phyloP scores from a whole-genome alignment of 2,329 filamentous ascomycete species.

The Cadophora luteo-olivacea region DNA sequence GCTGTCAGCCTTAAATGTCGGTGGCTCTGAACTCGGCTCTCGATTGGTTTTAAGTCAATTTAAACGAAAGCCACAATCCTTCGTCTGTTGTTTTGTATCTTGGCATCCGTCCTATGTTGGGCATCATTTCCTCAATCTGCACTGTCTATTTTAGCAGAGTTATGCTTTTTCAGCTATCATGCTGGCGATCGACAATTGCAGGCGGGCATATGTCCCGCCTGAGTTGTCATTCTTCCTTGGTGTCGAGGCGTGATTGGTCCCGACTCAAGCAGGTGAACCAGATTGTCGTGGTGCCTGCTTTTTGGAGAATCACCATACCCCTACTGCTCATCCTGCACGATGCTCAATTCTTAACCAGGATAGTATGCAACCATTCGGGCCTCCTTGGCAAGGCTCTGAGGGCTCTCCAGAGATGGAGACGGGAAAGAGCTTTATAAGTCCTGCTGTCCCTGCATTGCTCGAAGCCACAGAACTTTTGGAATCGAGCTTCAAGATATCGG shows the following conservation, averaged over 20 bases:
- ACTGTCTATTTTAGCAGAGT: not conserved
- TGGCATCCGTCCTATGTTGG: not conserved
- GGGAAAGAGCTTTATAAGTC: not conserved
- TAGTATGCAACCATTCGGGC: not conserved
- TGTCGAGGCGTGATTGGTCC: not conserved
- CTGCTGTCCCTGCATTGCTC: not conserved
- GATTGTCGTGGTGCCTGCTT: slow-evolving; percentile 3
- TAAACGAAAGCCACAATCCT: slow-evolving; percentile 4
- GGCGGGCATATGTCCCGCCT: not conserved
- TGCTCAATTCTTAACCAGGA: not conserved
- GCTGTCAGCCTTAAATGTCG: not conserved
- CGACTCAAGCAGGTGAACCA: not conserved
- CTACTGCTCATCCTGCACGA: not conserved
- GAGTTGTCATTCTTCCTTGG: not conserved
- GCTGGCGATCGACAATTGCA: not conserved
- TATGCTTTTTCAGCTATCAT: not conserved
- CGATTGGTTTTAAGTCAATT: not conserved
- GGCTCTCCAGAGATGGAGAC: not conserved
- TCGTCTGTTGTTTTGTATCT: slow-evolving; percentile 1
- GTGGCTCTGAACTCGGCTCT: not conserved
- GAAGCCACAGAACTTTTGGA: not conserved
- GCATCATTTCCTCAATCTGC: not conserved
- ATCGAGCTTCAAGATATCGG: not conserved
- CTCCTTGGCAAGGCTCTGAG: not conserved
- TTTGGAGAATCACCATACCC: not conserved